Percentiles rank a stretch among this genome's conserved stretches.
These are phyloP conservation scores for Ganoderma multipileum DNA, from an alignment of 1,284 basidiomycete species.

Conservation along the genomic window DNA sequence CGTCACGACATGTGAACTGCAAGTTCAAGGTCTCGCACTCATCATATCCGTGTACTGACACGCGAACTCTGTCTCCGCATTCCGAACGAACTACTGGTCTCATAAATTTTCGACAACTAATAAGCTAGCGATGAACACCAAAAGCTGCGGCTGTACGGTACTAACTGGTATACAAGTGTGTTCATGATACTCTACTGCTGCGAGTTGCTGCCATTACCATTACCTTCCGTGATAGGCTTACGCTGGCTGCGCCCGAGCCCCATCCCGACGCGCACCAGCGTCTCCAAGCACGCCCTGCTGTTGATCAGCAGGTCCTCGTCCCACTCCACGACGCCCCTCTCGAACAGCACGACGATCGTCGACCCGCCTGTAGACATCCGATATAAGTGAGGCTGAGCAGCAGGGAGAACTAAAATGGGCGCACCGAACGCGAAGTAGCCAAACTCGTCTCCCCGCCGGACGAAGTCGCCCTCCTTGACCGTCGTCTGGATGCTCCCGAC, in stretches of 20 bases:
- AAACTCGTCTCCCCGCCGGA: constrained; percentile 88
- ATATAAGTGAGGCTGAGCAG: neutral
- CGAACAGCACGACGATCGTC: constrained; percentile 88
- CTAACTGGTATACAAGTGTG: constrained; percentile 7
- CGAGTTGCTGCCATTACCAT: constrained; percentile 5
- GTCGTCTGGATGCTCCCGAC: constrained; percentile 89
- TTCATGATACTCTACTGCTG: constrained; percentile 1
- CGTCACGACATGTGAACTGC: too few relatives aligned
- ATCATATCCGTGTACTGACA: too few relatives aligned
- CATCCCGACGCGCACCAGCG: constrained; percentile 88
- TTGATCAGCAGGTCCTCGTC: constrained; percentile 93
- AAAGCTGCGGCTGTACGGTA: constrained; percentile 4
- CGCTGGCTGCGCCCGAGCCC: constrained; percentile 64
- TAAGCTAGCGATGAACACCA: neutral
- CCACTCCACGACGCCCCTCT: constrained; percentile 83
- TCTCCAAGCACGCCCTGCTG: constrained; percentile 83
- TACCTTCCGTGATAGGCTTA: constrained; percentile 23
- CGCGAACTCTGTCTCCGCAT: too few relatives aligned
- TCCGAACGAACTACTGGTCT: too few relatives aligned
- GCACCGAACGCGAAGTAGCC: constrained; percentile 95
- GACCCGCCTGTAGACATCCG: constrained; percentile 70
- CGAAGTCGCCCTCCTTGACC: constrained; percentile 81
- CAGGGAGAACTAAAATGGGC: constrained; percentile 35
- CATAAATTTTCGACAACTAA: neutral
- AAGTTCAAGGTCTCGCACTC: too few relatives aligned